Conservation (phyloP, 2,329 filamentous ascomycete species). For the Aureobasidium sp. region DNA sequence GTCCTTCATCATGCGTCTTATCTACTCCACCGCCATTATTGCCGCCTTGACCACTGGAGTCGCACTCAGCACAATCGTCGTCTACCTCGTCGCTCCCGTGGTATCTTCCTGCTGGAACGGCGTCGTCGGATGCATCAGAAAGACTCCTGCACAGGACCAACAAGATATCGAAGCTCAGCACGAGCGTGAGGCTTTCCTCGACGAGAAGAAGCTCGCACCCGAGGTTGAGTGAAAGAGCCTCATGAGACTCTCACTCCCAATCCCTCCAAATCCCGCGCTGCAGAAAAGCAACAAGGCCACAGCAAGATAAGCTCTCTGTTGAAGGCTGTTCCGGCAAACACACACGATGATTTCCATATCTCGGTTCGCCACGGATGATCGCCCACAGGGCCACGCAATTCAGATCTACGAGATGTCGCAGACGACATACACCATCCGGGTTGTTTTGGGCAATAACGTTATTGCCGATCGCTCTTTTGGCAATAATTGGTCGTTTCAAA, state of each 20-base stretch:
- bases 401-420: not conserved
- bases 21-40: constrained; percentile 7
- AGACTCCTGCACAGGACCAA: not conserved
- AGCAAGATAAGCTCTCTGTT: not conserved
- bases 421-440: not conserved
- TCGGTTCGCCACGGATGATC: not conserved
- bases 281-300: not conserved
- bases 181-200: not conserved
- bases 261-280: not conserved
- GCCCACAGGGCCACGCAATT: not conserved
- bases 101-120: not conserved
- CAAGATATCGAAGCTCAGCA: constrained; percentile 7
- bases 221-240: not conserved
- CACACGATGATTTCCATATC: not conserved
- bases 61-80: not conserved
- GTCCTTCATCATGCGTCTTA: constrained; percentile 1
- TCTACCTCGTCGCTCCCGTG: not conserved
- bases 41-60: constrained; percentile 6
- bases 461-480: not conserved
- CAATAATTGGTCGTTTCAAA: constrained; percentile 1
- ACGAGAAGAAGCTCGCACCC: not conserved
- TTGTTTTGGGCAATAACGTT: not conserved
- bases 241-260: not conserved
- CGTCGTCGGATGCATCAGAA: not conserved
- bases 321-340: not conserved